Conservation (phyloP, 192 early-diverging fungal species). For the Gaertneriomyces semiglobifer region DNA sequence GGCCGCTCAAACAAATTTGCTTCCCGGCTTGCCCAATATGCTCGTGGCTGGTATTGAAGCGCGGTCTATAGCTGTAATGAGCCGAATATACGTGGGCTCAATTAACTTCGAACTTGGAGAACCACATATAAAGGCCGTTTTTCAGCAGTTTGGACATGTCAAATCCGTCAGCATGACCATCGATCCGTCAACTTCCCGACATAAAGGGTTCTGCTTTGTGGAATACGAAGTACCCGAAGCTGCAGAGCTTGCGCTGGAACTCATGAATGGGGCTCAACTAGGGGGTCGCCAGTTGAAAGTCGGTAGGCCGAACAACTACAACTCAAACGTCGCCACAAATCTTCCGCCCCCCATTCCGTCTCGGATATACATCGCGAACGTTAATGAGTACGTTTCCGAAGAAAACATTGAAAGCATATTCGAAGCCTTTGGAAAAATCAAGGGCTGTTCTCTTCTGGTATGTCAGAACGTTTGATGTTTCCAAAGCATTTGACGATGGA, state of each 20-base stretch:
- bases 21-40: constrained; percentile 7
- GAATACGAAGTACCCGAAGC: constrained; percentile 87
- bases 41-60: constrained; percentile 25
- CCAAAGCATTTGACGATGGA: background rate
- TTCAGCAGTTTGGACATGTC: constrained; percentile 75
- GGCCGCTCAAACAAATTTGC: background rate
- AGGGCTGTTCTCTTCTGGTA: constrained; percentile 66
- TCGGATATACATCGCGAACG: constrained; percentile 82
- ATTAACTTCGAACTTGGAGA: constrained; percentile 84
- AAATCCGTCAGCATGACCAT: constrained; percentile 74
- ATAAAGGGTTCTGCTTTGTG: constrained; percentile 89
- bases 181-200: constrained; percentile 71
- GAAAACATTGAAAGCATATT: constrained; percentile 73
- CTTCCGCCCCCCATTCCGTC: constrained; percentile 60
- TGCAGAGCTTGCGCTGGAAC: constrained; percentile 72
- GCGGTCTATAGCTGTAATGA: constrained; percentile 33
- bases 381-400: constrained; percentile 74
- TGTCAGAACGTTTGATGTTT: constrained; percentile 2
- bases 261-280: constrained; percentile 76
- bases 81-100: constrained; percentile 77
- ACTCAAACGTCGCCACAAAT: constrained; percentile 52
- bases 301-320: constrained; percentile 82
- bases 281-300: constrained; percentile 77
- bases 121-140: constrained; percentile 70
- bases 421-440: constrained; percentile 77